Conservation (phyloP, 768 basidiomycete species). For the Mycena capillaripes region DNA sequence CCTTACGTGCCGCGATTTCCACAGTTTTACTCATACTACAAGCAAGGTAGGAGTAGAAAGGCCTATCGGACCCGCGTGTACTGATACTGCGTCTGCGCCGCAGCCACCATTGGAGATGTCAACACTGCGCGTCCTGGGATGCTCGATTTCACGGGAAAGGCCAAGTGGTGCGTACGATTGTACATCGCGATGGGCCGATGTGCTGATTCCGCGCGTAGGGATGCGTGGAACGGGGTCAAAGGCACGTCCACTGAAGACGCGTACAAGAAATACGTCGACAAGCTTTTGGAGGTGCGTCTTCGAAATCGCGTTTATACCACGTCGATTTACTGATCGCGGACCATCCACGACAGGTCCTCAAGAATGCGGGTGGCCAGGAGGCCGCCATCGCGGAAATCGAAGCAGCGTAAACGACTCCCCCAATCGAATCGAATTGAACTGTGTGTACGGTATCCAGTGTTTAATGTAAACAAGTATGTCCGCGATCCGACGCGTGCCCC, state of each 20-base stretch:
- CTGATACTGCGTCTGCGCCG: background rate
- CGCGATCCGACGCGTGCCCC: background rate
- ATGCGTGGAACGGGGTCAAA: conserved; percentile 86
- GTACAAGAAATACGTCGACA: conserved; percentile 78
- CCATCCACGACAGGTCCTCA: conserved; percentile 65
- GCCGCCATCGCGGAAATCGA: conserved; percentile 69
- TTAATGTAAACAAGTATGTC: conserved; percentile 6
- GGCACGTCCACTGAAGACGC: conserved; percentile 83
- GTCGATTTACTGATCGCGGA: conserved; percentile 2
- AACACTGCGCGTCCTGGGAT: conserved; percentile 76
- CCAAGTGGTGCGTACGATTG: conserved; percentile 79
- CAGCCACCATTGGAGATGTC: conserved; percentile 83
- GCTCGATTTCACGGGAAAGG: conserved; percentile 89
- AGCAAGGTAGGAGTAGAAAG: conserved; percentile 76
- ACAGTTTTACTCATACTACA: conserved; percentile 95
- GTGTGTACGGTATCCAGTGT: conserved; percentile 8
- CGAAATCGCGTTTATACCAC: background rate
- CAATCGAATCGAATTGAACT: background rate
- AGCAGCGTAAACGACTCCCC: conserved; percentile 54
- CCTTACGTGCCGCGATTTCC: conserved; percentile 27
- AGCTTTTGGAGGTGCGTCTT: conserved; percentile 73
- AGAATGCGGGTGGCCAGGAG: conserved; percentile 61
- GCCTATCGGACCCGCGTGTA: conserved; percentile 11
- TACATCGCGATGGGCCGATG: background rate
- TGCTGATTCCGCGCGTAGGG: conserved; percentile 62